These are phyloP conservation scores for Paxillus involutus DNA, from an alignment of 768 basidiomycete species.

Conservation along the genomic window DNA sequence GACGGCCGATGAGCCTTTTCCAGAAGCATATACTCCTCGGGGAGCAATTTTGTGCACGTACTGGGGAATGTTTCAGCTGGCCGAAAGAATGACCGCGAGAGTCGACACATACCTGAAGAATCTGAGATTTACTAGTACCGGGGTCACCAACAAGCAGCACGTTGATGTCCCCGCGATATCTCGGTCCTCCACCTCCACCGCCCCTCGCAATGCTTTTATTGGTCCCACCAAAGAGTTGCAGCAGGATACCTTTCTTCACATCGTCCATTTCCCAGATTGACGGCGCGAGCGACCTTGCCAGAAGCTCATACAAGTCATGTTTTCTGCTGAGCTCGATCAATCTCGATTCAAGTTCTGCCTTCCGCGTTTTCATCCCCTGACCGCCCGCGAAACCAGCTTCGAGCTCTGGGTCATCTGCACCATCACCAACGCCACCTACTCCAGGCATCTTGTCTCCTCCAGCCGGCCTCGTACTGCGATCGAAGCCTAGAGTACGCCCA, in stretches of 20 bases:
- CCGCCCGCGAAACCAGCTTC: conserved; percentile 42
- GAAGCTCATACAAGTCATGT: conserved; percentile 83
- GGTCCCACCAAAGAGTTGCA: conserved; percentile 96
- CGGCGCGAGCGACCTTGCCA: conserved; percentile 86
- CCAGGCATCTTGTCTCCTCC: conserved; percentile 71
- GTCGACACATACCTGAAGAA: conserved; percentile 65
- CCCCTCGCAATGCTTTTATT: conserved; percentile 94
- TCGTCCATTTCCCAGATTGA: conserved; percentile 99
- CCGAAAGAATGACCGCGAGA: not conserved
- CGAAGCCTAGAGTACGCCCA: conserved; percentile 62
- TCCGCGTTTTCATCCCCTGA: conserved; percentile 37
- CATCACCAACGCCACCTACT: conserved; percentile 68
- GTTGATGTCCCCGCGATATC: conserved; percentile 98
- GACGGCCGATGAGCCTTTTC: conserved; percentile 97
- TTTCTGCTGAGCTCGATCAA: conserved; percentile 69
- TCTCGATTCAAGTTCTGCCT: conserved; percentile 77
- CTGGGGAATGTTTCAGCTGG: conserved; percentile 37
- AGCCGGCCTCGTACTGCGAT: conserved; percentile 71
- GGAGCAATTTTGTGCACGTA: conserved; percentile 99
- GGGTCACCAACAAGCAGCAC: conserved; percentile 97
- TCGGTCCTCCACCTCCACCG: conserved; percentile 92
- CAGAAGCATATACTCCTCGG: conserved; percentile 95
- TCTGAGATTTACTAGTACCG: conserved; percentile 95
- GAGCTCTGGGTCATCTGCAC: conserved; percentile 64
- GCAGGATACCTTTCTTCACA: conserved; percentile 95